Conservation (phyloP, 1,284 basidiomycete genomes). For the Agroathelia rolfsii region DNA sequence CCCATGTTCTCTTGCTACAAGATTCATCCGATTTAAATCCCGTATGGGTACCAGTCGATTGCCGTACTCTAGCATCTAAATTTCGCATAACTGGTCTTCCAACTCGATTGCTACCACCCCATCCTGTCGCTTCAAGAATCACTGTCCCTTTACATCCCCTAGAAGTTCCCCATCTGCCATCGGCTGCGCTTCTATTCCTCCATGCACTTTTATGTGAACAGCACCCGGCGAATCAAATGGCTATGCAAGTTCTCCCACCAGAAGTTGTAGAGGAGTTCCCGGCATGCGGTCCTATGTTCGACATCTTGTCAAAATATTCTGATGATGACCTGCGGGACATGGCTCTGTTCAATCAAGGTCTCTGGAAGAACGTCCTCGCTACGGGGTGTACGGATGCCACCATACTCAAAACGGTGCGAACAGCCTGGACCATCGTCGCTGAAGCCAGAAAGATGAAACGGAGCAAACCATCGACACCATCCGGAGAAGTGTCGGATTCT, state of each 20-base stretch:
- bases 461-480: no score
- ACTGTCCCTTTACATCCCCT: no score
- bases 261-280: conserved; percentile 36
- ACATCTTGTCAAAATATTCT: conserved; percentile 24
- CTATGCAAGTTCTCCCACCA: conserved; percentile 27
- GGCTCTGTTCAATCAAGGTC: conserved; percentile 27
- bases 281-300: conserved; percentile 44
- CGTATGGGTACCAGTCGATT: no score
- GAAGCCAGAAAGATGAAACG: conserved; percentile 27
- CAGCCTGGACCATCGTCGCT: conserved; percentile 34
- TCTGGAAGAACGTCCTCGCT: conserved; percentile 34
- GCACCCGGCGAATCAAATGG: conserved; percentile 24
- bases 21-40: no score
- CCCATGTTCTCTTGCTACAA: no score
- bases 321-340: conserved; percentile 19
- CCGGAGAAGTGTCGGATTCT: no score
- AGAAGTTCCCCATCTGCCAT: conserved; percentile 24
- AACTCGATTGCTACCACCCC: no score
- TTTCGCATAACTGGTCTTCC: no score
- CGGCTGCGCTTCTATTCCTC: conserved; percentile 21
- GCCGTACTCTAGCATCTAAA: no score
- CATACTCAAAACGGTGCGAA: conserved; percentile 26
- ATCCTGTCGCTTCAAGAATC: no score
- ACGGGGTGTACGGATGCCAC: conserved; percentile 25
- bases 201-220: conserved; percentile 23